Evolutionary conservation across 345 rosid genomes (phyloP).

Genomic region (Zanthoxylum bungeanum): DNA sequence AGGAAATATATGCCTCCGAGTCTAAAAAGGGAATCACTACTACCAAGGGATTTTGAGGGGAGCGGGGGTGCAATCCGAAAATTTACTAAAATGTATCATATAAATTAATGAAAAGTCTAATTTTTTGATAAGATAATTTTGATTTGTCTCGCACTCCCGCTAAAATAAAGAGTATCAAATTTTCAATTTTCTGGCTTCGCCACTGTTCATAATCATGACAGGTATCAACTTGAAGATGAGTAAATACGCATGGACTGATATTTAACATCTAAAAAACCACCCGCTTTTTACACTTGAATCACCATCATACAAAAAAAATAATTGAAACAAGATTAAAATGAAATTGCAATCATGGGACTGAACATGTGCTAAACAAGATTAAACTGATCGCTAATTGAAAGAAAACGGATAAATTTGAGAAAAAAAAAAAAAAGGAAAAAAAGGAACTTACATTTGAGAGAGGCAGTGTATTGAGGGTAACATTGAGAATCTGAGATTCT

Average conservation of each 20-base stretch:
- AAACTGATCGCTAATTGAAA: neutral
- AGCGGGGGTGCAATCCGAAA: too few relatives aligned
- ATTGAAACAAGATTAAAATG: neutral
- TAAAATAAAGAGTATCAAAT: too few relatives aligned
- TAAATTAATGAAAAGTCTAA: too few relatives aligned
- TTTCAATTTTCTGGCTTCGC: too few relatives aligned
- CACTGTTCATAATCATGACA: neutral
- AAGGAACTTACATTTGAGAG: conserved; percentile 66
- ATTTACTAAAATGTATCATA: too few relatives aligned
- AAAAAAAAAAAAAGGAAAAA: neutral
- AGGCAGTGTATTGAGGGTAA: conserved; percentile 72
- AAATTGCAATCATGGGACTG: neutral
- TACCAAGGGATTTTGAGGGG: neutral
- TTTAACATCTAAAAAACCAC: neutral
- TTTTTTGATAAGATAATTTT: too few relatives aligned
- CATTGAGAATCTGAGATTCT: conserved; percentile 83
- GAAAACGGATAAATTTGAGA: neutral
- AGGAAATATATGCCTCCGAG: neutral
- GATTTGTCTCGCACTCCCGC: too few relatives aligned
- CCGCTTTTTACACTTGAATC: neutral
- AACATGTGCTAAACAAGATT: neutral
- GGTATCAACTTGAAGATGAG: neutral
- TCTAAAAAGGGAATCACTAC: neutral
- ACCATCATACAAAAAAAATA: too few relatives aligned
- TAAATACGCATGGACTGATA: neutral